phyloP scores from a whole-genome alignment of 352 stramenopile genomes.

The Globisporangium middletonii region DNA sequence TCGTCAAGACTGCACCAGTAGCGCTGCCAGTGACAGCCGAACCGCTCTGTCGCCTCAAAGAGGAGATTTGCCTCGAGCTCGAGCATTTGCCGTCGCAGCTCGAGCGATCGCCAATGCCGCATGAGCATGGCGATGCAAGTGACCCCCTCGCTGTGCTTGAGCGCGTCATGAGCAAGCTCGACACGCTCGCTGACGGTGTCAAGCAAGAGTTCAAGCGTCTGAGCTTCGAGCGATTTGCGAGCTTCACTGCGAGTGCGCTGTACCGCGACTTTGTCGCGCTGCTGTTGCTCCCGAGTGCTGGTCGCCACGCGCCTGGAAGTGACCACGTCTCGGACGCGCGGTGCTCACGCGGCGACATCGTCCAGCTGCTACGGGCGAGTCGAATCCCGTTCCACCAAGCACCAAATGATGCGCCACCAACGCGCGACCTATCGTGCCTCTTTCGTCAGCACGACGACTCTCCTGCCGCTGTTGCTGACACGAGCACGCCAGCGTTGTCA shows the following conservation, averaged over 20 bases:
- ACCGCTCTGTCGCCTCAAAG: conserved; percentile 18
- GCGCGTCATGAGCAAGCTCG: conserved; percentile 25
- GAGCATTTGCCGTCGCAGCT: conserved; percentile 2
- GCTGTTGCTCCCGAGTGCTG: not conserved
- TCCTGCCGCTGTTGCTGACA: too few species aligned
- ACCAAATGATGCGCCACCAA: conserved; percentile 15
- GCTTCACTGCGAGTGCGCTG: conserved; percentile 36
- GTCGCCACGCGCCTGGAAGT: not conserved
- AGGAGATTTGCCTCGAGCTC: conserved; percentile 21
- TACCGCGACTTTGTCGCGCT: conserved; percentile 42
- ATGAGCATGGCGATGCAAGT: conserved; percentile 1
- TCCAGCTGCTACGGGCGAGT: conserved; percentile 33
- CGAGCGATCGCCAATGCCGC: not conserved
- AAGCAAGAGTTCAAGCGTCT: conserved; percentile 42
- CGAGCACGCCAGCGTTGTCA: not conserved
- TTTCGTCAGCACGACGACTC: not conserved
- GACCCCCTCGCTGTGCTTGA: conserved; percentile 7
- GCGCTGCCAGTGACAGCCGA: conserved; percentile 17
- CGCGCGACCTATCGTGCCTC: conserved; percentile 11
- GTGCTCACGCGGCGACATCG: conserved; percentile 19
- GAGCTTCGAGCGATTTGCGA: conserved; percentile 34
- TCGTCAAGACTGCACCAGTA: conserved; percentile 15
- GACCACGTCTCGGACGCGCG: not conserved
- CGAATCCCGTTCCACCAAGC: conserved; percentile 58
- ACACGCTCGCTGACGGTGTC: conserved; percentile 27